These are phyloP conservation scores for Sclerotinia sclerotiorum DNA, from an alignment of 2,329 filamentous ascomycete species.

Conservation along the genomic window DNA sequence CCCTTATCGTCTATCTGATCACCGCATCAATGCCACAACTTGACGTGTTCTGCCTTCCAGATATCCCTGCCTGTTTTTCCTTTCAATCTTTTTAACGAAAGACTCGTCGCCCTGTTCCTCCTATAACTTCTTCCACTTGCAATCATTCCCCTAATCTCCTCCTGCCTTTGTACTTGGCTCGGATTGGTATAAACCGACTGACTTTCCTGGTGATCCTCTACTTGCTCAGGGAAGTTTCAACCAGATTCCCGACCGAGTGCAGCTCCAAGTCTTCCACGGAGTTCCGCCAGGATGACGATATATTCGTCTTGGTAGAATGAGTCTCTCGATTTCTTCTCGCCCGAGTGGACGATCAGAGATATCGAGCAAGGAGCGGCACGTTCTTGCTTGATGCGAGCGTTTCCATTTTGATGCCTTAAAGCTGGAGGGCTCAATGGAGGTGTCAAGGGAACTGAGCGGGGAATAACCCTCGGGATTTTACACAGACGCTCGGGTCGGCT, in stretches of 20 bases:
- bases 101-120: background rate
- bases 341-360: slow-evolving; percentile 22
- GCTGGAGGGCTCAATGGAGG: slow-evolving; percentile 15
- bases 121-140: background rate
- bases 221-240: background rate
- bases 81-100: background rate
- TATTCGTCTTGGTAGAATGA: slow-evolving; percentile 23
- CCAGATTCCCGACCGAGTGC: slow-evolving; percentile 18
- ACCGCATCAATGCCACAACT: background rate
- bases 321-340: background rate
- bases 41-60: background rate
- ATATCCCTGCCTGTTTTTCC: background rate
- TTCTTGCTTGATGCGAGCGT: slow-evolving; percentile 2
- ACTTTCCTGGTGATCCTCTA: background rate
- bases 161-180: background rate
- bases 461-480: slow-evolving; percentile 1
- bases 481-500: slow-evolving; percentile 10
- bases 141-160: background rate
- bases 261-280: slow-evolving; percentile 17
- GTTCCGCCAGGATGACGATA: slow-evolving; percentile 15
- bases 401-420: background rate
- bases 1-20: slow-evolving; percentile 7
- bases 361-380: background rate
- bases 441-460: slow-evolving; percentile 21
- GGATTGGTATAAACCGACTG: background rate